These are phyloP conservation scores for Chalaropsis thielavioides DNA, from an alignment of 2,329 filamentous ascomycete genomes.

Conservation along the genomic window DNA sequence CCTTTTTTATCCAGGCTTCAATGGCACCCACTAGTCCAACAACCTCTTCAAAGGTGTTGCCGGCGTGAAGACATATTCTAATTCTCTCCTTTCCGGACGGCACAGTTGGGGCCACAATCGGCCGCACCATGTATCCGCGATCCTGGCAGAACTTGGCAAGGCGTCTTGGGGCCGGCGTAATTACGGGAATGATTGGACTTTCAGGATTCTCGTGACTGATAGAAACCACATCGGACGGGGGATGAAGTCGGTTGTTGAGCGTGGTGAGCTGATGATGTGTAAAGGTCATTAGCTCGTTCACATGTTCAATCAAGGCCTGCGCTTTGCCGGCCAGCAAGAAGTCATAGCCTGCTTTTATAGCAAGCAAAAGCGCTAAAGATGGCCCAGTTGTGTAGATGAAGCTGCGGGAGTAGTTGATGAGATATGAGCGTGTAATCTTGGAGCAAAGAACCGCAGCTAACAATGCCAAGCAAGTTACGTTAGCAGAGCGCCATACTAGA, in stretches of 20 bases:
- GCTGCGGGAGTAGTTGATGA: constrained; percentile 63
- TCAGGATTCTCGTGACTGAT: constrained; percentile 25
- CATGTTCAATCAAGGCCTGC: constrained; percentile 25
- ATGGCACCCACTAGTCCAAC: constrained; percentile 37
- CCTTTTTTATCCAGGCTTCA: constrained; percentile 30
- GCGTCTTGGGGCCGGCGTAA: constrained; percentile 42
- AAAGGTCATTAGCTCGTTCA: constrained; percentile 33
- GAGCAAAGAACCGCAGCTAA: constrained; percentile 46
- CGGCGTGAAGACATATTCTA: constrained; percentile 52
- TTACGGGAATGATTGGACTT: constrained; percentile 51
- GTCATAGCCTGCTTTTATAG: constrained; percentile 43
- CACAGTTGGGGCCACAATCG: constrained; percentile 56
- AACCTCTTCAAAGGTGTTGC: constrained; percentile 45
- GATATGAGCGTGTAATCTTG: constrained; percentile 42
- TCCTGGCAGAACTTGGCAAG: constrained; percentile 47
- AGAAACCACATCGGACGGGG: background rate
- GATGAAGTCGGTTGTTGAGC: constrained; percentile 25
- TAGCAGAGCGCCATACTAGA: accelerated
- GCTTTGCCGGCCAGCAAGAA: constrained; percentile 39
- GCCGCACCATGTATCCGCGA: constrained; percentile 43
- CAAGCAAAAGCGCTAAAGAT: constrained; percentile 44
- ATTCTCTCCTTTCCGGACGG: constrained; percentile 48
- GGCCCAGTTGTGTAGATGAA: constrained; percentile 63
- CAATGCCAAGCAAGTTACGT: constrained; percentile 19
- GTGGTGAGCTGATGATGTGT: constrained; percentile 31